phyloP scores from a whole-genome alignment of 495 filamentous ascomycete species.

The Penicillium riverlandense region DNA sequence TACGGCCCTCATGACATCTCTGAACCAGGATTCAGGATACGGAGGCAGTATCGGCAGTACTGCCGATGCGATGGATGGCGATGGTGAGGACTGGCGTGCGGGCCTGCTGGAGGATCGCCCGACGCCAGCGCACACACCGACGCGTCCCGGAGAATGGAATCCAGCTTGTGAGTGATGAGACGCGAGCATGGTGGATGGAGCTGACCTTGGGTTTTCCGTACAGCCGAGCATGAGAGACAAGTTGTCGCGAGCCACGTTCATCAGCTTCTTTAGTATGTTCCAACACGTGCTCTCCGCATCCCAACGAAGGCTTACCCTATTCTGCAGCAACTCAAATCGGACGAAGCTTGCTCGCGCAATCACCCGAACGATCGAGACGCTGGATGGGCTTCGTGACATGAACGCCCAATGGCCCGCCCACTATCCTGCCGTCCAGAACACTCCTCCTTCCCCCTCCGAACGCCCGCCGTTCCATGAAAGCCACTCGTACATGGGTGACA shows the following conservation, averaged over 20 bases:
- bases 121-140: conserved; percentile 51
- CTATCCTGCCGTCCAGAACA: conserved; percentile 78
- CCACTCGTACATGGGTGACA: conserved; percentile 32
- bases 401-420: conserved; percentile 90
- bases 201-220: no score
- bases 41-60: conserved; percentile 59
- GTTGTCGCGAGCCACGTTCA: conserved; percentile 63
- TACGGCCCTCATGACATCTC: conserved; percentile 55
- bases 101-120: conserved; percentile 61
- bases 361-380: conserved; percentile 70
- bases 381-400: conserved; percentile 75
- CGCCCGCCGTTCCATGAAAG: conserved; percentile 46
- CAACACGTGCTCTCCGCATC: conserved; percentile 1
- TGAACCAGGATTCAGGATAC: conserved; percentile 88
- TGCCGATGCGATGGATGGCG: conserved; percentile 40
- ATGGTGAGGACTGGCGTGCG: conserved; percentile 46
- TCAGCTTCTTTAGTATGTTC: conserved; percentile 58
- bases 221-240: conserved; percentile 53
- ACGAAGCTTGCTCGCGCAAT: conserved; percentile 79
- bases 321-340: conserved; percentile 80
- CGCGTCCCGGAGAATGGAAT: conserved; percentile 41
- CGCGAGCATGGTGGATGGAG: no score
- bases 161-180: conserved; percentile 25
- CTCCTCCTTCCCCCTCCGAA: conserved; percentile 36
- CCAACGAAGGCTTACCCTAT: conserved; percentile 19